Percentiles rank a stretch among this genome's conserved stretches.
Conservation (phyloP, 225 moss, liverwort and hornwort genomes). For the Lunularia cruciata region DNA sequence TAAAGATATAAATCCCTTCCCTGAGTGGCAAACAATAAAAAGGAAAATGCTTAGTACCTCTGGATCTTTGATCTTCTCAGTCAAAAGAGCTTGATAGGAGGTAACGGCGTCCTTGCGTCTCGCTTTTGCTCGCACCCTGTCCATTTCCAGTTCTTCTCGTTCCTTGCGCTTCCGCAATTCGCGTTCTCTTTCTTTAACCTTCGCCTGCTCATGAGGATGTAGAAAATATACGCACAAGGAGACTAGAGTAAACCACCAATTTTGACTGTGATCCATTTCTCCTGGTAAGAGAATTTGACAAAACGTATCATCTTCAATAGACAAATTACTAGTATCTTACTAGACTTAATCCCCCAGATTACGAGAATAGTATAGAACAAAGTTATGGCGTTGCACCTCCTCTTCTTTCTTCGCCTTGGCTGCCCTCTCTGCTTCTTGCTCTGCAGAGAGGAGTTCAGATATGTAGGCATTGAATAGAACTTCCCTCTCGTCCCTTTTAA, state of each 20-base stretch:
- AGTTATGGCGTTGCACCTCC: conserved; percentile 41
- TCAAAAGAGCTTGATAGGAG: conserved; percentile 82
- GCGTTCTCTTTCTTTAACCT: conserved; percentile 73
- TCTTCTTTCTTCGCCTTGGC: conserved; percentile 81
- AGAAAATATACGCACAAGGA: too few relatives aligned
- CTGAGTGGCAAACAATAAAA: too few relatives aligned
- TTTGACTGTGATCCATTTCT: too few relatives aligned
- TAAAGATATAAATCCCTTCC: too few relatives aligned
- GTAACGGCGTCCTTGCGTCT: conserved; percentile 80
- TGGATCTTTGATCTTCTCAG: conserved; percentile 79
- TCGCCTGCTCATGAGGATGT: conserved; percentile 51
- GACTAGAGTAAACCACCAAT: too few relatives aligned
- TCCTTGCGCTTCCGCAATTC: conserved; percentile 90
- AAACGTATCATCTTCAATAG: too few relatives aligned
- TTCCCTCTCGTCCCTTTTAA: conserved; percentile 79
- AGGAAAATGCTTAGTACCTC: too few relatives aligned
- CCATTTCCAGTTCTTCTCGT: conserved; percentile 80
- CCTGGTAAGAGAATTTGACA: too few relatives aligned
- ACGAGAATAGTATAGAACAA: too few relatives aligned
- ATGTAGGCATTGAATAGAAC: conserved; percentile 66
- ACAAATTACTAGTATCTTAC: too few relatives aligned
- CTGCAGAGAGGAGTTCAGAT: conserved; percentile 68
- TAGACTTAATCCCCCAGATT: too few relatives aligned
- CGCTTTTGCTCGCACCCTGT: conserved; percentile 77
- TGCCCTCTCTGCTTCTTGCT: conserved; percentile 81